Evolutionary conservation across 164 flowering plant species (phyloP).

Genomic region (Stephania yunnanensis): DNA sequence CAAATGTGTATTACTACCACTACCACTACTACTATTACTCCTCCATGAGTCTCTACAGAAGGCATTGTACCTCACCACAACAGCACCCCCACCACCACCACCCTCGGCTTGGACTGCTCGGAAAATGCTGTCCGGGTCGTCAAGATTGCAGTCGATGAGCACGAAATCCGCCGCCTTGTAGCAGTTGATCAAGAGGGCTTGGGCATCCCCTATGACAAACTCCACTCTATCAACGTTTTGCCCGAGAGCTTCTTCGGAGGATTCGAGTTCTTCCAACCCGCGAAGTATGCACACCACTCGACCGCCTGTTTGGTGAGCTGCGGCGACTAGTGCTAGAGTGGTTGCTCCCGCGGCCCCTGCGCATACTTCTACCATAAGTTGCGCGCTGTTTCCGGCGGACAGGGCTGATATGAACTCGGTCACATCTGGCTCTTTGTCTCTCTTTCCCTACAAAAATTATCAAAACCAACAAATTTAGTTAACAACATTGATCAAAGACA

Average conservation of each 20-base stretch:
- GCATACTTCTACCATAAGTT: conserved; percentile 57
- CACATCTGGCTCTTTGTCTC: conserved; percentile 53
- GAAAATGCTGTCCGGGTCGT: conserved; percentile 39
- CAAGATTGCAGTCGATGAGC: conserved; percentile 59
- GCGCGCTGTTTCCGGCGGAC: conserved; percentile 76
- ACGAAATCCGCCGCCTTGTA: conserved; percentile 57
- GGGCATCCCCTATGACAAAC: conserved; percentile 57
- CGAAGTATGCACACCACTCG: conserved; percentile 55
- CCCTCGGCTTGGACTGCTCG: conserved; percentile 23
- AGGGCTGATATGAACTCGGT: conserved; percentile 74
- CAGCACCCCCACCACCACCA: conserved; percentile 20
- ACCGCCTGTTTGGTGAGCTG: conserved; percentile 73
- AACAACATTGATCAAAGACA: neutral
- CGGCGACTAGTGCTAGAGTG: conserved; percentile 54
- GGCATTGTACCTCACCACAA: conserved; percentile 69
- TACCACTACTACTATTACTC: conserved; percentile 33
- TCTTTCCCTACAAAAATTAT: conserved; percentile 42
- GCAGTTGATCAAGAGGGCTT: conserved; percentile 27
- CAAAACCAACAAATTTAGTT: conserved; percentile 5
- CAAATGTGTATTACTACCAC: conserved; percentile 39
- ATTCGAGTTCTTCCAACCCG: conserved; percentile 26
- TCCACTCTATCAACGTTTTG: conserved; percentile 29
- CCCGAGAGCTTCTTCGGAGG: conserved; percentile 34
- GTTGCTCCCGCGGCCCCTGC: conserved; percentile 36
- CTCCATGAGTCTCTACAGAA: conserved; percentile 44